Conservation (phyloP, 202 grass and related monocot genomes). For the Carex sylvatica region DNA sequence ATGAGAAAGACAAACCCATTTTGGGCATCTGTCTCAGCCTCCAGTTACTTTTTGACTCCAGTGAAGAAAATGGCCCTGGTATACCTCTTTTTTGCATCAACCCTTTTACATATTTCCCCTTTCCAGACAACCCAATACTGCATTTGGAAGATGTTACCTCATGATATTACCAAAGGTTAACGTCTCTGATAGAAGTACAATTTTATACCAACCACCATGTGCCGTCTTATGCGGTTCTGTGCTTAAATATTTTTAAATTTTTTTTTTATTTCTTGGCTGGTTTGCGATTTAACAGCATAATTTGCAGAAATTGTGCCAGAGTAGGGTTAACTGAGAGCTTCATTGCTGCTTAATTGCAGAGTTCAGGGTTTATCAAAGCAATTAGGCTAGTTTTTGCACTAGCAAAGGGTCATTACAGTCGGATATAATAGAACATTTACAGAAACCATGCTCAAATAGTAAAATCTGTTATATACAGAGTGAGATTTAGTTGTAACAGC, state of each 20-base stretch:
- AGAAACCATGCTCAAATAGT: neutral
- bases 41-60: constrained; percentile 84
- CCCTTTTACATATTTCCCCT: neutral
- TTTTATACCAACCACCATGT: neutral
- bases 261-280: neutral
- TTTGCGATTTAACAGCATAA: neutral
- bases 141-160: neutral
- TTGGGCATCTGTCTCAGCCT: constrained; percentile 95
- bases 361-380: neutral
- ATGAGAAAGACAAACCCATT: constrained; percentile 77
- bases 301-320: neutral
- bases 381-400: neutral
- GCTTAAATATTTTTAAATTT: neutral
- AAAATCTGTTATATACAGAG: neutral
- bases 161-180: neutral
- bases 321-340: neutral
- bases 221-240: neutral
- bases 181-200: neutral
- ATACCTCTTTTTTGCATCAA: neutral
- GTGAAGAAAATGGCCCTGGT: constrained; percentile 89
- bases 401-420: neutral
- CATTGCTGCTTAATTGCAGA: neutral
- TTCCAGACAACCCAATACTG: neutral
- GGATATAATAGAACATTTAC: neutral
- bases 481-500: neutral